These are phyloP conservation scores for Sutorius eximius DNA, from an alignment of 1,284 basidiomycete species.

Conservation along the genomic window DNA sequence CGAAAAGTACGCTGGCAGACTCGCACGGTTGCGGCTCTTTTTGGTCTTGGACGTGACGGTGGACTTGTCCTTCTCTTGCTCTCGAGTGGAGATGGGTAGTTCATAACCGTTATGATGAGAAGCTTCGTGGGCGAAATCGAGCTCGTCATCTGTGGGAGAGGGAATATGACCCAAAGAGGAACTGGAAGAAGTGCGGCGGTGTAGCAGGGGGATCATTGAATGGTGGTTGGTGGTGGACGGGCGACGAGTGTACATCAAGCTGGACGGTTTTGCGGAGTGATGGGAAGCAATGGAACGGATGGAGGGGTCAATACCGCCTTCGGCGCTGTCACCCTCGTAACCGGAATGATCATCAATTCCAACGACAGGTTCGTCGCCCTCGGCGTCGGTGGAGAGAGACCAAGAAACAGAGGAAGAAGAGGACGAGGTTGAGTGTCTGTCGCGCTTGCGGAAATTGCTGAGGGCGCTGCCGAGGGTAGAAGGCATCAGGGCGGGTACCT, in stretches of 20 bases:
- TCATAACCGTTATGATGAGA: slow-evolving; percentile 24
- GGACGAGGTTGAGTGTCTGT: slow-evolving; percentile 52
- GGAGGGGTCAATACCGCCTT: slow-evolving; percentile 25
- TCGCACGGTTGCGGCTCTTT: slow-evolving; percentile 64
- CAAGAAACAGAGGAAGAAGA: slow-evolving; percentile 64
- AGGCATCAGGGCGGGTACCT: slow-evolving; percentile 61
- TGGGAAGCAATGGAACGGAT: slow-evolving; percentile 40
- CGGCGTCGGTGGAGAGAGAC: slow-evolving; percentile 59
- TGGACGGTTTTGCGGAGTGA: slow-evolving; percentile 36
- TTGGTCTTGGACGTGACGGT: slow-evolving; percentile 47
- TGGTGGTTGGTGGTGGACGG: slow-evolving; percentile 71
- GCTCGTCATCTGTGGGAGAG: slow-evolving; percentile 44
- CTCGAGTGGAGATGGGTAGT: slow-evolving; percentile 26
- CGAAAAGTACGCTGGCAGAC: slow-evolving; percentile 75
- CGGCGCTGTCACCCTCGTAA: slow-evolving; percentile 34
- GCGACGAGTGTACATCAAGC: slow-evolving; percentile 63
- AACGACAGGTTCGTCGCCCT: slow-evolving; percentile 49
- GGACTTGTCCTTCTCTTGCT: slow-evolving; percentile 34
- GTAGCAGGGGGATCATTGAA: slow-evolving; percentile 57
- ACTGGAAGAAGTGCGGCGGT: slow-evolving; percentile 49
- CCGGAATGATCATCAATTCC: slow-evolving; percentile 42
- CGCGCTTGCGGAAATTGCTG: slow-evolving; percentile 43
- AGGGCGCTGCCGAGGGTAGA: slow-evolving; percentile 56
- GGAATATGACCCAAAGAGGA: slow-evolving; percentile 43
- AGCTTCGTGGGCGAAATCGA: slow-evolving; percentile 38